Evolutionary conservation across 805 yeast genomes (phyloP), one percentile per base, ranked within the genome.

Genomic region (Barnettozyma botsteinii): DNA sequence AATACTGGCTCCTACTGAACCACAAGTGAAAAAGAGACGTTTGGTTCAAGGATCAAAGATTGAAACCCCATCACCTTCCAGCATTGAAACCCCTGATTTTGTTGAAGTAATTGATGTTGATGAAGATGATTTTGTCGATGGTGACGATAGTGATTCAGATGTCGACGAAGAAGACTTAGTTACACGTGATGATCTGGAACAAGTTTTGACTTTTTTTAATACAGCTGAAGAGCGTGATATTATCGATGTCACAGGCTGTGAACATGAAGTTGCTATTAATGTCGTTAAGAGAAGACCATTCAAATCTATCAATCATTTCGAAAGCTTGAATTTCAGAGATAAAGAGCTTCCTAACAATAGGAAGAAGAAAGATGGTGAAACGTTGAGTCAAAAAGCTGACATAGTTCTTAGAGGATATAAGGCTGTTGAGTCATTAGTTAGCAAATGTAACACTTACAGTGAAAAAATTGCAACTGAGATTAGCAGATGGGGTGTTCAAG

Each of bases 371-470:
- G 75, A 77, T 33, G 96, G 96, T 10, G 82, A 82, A 51, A 75
- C 77, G 54, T 70, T 86, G 35, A 73, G 87, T 18, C 91, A 82
- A 48, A 81, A 75, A 29, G 74, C 89, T 5, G 74, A 75, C 34
- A 66, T 72, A 47, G 81, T 87, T 13, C 68, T 93, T 47, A 77
- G 79, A 52, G 98, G 98, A 5, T 93, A 93, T 59, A 81, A 80
- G 46, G 98, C 98, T 0, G 95, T 93, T 32, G 98, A 91, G 52
- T 82, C 94, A n/a, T 67, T 93, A 49, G 86, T 93, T 46, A 78
- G 78, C 43, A 75, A 79, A 49, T 93, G 99, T 65, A 78, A 88
- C 9, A 73, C 75, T 14, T 81, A 84, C 49, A 95, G 97, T 41
- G 67, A 71, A 13, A 59, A 69, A 7, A 87, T 93, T 42, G 70